Evolutionary conservation across 2,329 filamentous ascomycete genomes (phyloP).

Genomic region (Cytospora chrysosperma): DNA sequence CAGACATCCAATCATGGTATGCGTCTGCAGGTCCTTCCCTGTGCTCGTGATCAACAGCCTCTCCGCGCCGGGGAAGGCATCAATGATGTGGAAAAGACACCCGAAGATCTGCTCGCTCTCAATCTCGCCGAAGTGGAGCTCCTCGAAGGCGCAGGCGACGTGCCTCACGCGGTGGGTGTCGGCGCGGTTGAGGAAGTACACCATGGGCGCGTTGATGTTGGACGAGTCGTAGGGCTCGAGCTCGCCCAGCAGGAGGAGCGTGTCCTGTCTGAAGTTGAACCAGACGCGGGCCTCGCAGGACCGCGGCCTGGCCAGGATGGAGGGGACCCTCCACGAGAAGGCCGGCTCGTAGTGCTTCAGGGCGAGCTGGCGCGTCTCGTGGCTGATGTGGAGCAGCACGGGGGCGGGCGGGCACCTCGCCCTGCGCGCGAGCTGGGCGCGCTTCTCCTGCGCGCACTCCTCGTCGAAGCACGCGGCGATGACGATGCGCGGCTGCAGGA

Average conservation of each 20-base stretch:
- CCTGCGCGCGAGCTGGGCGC: slow-evolving; percentile 26
- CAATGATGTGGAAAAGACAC: slow-evolving; percentile 48
- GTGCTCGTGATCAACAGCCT: slow-evolving; percentile 43
- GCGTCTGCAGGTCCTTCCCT: slow-evolving; percentile 34
- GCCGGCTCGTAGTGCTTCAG: slow-evolving; percentile 45
- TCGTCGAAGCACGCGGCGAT: slow-evolving; percentile 43
- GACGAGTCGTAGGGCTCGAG: slow-evolving; percentile 47
- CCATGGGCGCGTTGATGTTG: slow-evolving; percentile 49
- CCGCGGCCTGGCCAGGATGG: slow-evolving; percentile 33
- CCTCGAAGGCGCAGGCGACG: slow-evolving; percentile 44
- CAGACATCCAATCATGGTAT: slow-evolving; percentile 29
- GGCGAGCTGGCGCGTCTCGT: slow-evolving; percentile 43
- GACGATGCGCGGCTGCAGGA: slow-evolving; percentile 46
- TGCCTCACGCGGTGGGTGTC: slow-evolving; percentile 45
- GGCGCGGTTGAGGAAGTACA: slow-evolving; percentile 45
- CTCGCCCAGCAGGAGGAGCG: slow-evolving; percentile 48
- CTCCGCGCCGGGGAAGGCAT: slow-evolving; percentile 40
- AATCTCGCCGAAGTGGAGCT: slow-evolving; percentile 43
- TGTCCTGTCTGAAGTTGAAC: slow-evolving; percentile 49
- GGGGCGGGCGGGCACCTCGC: slow-evolving; percentile 32
- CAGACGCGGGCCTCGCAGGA: slow-evolving; percentile 38
- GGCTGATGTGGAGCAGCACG: slow-evolving; percentile 44
- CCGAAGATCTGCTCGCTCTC: slow-evolving; percentile 47
- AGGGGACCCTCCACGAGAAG: slow-evolving; percentile 48
- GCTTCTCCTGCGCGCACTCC: slow-evolving; percentile 30